Evolutionary conservation across 2,329 filamentous ascomycete species (phyloP), one percentile per base, ranked within the genome.

Genomic region (Aspergillus amoenus): DNA sequence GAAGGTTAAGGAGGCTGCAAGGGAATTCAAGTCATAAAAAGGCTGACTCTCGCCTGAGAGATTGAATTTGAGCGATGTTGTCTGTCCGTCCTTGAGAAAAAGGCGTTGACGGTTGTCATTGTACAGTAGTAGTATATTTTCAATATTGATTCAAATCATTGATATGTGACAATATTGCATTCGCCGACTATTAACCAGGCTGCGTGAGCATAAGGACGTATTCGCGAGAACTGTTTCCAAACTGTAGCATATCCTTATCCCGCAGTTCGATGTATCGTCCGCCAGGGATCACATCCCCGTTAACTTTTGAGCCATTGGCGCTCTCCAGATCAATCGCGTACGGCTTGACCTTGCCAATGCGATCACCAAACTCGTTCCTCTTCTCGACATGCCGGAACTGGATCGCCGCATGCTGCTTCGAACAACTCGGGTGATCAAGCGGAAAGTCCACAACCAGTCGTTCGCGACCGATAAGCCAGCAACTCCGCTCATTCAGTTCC

Each of bases 271-370:
- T 78, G 73, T 92, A 99, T 60, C 92, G 83, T 68, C 89, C 89
- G 13, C 84, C 81, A 2, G 90, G 89, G 3, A 96, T 77, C 66
- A 78, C 80, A 59, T 90, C 86, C 34, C 86, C 87, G 69, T 97
- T 97, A 63, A 99, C 79, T 56, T 77, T 81, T 2, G 93, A 97
- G 37, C 94, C 93, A 73, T 97, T 97, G 46, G 90, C 90, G 66
- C 91, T 96, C 67, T 97, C 93, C 48, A 99, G 78, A 74, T 99
- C 94, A 62, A 99, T 91, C 8, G 97, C 73, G 76, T 97, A 99
- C 1, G 93, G 93, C 76, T 86, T 88, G 45, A 93, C 89, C 60
- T 81, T 88, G 21, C 90, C 91, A 57, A 88, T 81, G 69, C 87
- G 89, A 70, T 97, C 93, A 21, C 92, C 93, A 70, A 84, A 95